Evolutionary conservation across 495 filamentous ascomycete species (phyloP).

Genomic region (Penicillium roqueforti): DNA sequence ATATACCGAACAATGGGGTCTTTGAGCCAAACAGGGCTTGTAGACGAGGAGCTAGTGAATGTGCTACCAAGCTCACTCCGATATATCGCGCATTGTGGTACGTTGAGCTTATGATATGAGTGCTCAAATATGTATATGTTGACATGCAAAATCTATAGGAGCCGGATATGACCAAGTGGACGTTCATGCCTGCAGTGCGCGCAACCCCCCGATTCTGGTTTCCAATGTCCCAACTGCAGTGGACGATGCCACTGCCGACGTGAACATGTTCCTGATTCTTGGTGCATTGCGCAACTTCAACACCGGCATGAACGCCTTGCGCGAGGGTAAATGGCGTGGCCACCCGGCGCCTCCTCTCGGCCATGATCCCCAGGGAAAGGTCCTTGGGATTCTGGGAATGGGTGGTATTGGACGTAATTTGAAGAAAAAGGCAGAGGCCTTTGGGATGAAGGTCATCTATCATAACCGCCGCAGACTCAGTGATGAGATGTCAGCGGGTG

Average conservation of each 20-base stretch:
- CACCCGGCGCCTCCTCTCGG: conserved; percentile 45
- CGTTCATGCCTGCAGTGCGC: conserved; percentile 62
- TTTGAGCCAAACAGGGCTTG: conserved; percentile 58
- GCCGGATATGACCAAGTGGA: conserved; percentile 82
- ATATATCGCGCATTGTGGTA: conserved; percentile 56
- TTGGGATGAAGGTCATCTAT: conserved; percentile 67
- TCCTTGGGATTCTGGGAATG: conserved; percentile 77
- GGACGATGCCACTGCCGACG: conserved; percentile 77
- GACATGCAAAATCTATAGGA: conserved; percentile 31
- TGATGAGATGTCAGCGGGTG: conserved; percentile 54
- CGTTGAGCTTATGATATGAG: background rate
- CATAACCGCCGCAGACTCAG: conserved; percentile 57
- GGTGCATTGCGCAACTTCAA: conserved; percentile 72
- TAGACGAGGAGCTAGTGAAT: conserved; percentile 64
- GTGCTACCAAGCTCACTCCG: conserved; percentile 51
- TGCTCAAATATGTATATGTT: background rate
- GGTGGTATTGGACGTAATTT: conserved; percentile 73
- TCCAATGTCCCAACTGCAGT: conserved; percentile 79
- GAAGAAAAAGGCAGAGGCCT: conserved; percentile 52
- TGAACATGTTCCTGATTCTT: conserved; percentile 71
- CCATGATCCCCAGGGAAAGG: conserved; percentile 62
- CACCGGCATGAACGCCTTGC: conserved; percentile 55
- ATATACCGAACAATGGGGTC: conserved; percentile 77
- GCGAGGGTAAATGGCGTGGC: conserved; percentile 56
- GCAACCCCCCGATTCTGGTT: conserved; percentile 55